phyloP scores from a whole-genome alignment of 1,284 basidiomycete genomes.

The Neolentinus lepideus region DNA sequence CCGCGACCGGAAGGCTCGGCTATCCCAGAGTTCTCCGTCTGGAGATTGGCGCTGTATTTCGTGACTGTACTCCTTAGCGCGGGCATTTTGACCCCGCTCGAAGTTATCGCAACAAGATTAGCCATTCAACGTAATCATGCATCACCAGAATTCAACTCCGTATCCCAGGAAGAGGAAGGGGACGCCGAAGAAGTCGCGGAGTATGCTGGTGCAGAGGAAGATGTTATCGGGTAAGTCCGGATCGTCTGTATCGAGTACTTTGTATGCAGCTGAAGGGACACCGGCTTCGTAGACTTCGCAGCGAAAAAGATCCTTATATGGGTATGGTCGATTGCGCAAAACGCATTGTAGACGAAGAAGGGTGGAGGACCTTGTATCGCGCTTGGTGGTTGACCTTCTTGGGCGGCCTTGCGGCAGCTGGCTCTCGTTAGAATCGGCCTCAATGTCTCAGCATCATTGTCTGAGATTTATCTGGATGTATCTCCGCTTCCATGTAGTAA shows the following conservation, averaged over 20 bases:
- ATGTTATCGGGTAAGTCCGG: constrained; percentile 71
- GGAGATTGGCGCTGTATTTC: constrained; percentile 55
- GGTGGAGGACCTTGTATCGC: constrained; percentile 69
- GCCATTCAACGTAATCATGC: constrained; percentile 83
- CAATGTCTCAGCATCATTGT: not conserved
- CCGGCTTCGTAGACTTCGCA: constrained; percentile 47
- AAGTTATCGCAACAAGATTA: constrained; percentile 76
- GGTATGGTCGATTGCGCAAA: constrained; percentile 75
- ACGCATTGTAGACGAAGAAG: constrained; percentile 81
- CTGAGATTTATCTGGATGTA: not conserved
- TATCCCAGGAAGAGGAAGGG: constrained; percentile 63
- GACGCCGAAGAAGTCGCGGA: constrained; percentile 59
- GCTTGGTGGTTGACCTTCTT: constrained; percentile 86
- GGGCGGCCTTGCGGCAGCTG: constrained; percentile 53
- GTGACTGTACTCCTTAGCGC: constrained; percentile 56
- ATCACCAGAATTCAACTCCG: constrained; percentile 62
- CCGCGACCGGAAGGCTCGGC: constrained; percentile 35
- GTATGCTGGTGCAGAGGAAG: constrained; percentile 74
- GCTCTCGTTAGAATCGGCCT: constrained; percentile 25
- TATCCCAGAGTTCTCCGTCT: constrained; percentile 29
- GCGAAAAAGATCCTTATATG: constrained; percentile 81
- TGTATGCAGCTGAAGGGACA: not conserved
- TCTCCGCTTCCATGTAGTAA: not conserved
- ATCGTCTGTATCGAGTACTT: not conserved
- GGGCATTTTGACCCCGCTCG: constrained; percentile 67